Evolutionary conservation across 2,329 filamentous ascomycete species (phyloP).

Genomic region (Decorospora gaudefroyi): DNA sequence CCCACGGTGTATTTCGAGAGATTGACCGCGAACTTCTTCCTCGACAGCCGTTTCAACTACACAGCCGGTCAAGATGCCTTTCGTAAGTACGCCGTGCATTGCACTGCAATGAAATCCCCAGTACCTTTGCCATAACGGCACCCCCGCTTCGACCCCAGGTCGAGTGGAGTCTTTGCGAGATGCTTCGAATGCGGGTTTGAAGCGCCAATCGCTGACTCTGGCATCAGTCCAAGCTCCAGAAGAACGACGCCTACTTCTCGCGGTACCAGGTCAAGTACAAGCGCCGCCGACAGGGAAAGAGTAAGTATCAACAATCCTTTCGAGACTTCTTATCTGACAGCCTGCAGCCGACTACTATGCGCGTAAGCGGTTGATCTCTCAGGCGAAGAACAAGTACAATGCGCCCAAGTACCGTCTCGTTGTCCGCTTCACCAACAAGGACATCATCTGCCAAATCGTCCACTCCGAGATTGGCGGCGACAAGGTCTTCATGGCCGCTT

Average conservation of each 20-base stretch:
- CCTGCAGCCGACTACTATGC: slow-evolving; percentile 92
- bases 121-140: slow-evolving; percentile 23
- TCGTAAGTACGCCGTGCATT: slow-evolving; percentile 51
- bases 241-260: slow-evolving; percentile 99
- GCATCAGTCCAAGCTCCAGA: slow-evolving; percentile 87
- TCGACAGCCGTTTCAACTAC: slow-evolving; percentile 34
- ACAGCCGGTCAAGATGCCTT: slow-evolving; percentile 52
- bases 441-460: slow-evolving; percentile 98
- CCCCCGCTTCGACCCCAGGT: slow-evolving; percentile 37
- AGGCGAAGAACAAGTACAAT: slow-evolving; percentile 99
- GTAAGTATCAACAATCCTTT: slow-evolving; percentile 64
- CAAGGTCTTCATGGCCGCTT: slow-evolving; percentile 75
- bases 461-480: slow-evolving; percentile 95
- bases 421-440: slow-evolving; percentile 98
- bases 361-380: slow-evolving; percentile 98
- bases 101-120: slow-evolving; percentile 11
- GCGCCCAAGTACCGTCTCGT: slow-evolving; percentile 99
- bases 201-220: slow-evolving; percentile 99
- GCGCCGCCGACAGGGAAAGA: slow-evolving; percentile 94
- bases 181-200: slow-evolving; percentile 89
- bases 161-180: slow-evolving; percentile 67
- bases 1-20: too few species aligned
- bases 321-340: slow-evolving; percentile 59
- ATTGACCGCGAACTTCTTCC: slow-evolving; percentile 33
- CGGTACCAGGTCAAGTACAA: slow-evolving; percentile 99